These are phyloP conservation scores for Plasmodium fragile DNA, from an alignment of 169 alveolate species.

Conservation along the genomic window DNA sequence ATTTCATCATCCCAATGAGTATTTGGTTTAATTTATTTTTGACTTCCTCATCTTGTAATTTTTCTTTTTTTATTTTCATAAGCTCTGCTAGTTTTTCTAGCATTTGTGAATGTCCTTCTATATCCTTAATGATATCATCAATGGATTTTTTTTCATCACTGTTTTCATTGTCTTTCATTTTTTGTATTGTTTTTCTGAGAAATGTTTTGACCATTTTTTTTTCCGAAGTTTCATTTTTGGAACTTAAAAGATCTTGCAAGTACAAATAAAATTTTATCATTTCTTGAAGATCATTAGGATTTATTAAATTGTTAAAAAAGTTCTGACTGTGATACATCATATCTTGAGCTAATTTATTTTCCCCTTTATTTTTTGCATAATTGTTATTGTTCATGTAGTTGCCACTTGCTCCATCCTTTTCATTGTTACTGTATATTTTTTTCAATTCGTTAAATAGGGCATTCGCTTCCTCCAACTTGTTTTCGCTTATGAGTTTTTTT, in stretches of 20 bases:
- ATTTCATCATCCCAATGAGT: slow-evolving; percentile 67
- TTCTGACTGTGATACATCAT: not conserved
- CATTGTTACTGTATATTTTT: not conserved
- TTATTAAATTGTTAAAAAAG: slow-evolving; percentile 48
- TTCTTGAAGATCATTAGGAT: slow-evolving; percentile 61
- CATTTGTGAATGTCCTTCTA: slow-evolving; percentile 74
- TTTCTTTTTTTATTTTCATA: slow-evolving; percentile 39
- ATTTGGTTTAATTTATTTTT: slow-evolving; percentile 74
- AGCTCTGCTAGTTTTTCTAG: slow-evolving; percentile 56
- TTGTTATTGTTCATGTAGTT: not conserved
- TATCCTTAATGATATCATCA: slow-evolving; percentile 67
- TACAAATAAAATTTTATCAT: slow-evolving; percentile 71
- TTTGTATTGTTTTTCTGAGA: slow-evolving; percentile 72
- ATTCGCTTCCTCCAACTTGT: slow-evolving; percentile 46
- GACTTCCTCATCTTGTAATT: slow-evolving; percentile 35
- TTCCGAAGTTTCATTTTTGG: slow-evolving; percentile 66
- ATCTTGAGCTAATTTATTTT: not conserved
- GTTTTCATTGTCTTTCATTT: slow-evolving; percentile 71
- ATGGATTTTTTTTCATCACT: slow-evolving; percentile 62
- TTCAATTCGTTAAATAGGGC: slow-evolving; percentile 44
- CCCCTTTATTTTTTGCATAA: slow-evolving; percentile 2
- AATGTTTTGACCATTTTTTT: slow-evolving; percentile 73
- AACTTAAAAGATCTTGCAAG: slow-evolving; percentile 57
- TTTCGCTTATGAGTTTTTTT: slow-evolving; percentile 32
- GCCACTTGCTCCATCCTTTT: not conserved